A percentile compares a stretch with the other conserved stretches of the same genome.
phyloP scores from a whole-genome alignment of 441 rosid genomes.

The Jatropha podagrica region DNA sequence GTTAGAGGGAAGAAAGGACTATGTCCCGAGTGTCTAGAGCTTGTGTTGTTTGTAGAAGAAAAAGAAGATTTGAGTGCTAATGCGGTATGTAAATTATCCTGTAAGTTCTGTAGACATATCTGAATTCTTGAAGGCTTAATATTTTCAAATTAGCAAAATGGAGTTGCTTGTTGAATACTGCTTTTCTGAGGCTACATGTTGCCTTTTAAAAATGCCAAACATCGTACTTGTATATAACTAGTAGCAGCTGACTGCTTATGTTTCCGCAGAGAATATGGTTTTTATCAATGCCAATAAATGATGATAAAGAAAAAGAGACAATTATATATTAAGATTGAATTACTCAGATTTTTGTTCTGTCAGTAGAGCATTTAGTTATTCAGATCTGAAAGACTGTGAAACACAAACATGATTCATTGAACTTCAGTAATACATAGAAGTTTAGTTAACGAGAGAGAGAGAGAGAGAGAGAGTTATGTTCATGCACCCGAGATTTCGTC shows the following conservation, averaged over 20 bases:
- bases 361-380: not conserved
- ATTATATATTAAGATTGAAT: not conserved
- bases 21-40: slow-evolving; percentile 47
- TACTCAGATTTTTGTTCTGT: not conserved
- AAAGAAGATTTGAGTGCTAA: slow-evolving; percentile 36
- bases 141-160: not conserved
- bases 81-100: slow-evolving; percentile 37
- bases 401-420: not conserved
- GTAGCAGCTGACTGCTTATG: not conserved
- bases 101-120: slow-evolving; percentile 4
- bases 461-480: no score
- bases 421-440: not conserved
- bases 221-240: not conserved
- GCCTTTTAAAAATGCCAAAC: not conserved
- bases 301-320: not conserved
- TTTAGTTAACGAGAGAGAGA: no score
- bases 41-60: slow-evolving; percentile 47
- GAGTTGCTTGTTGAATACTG: not conserved
- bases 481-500: no score
- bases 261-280: not conserved
- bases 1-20: slow-evolving; percentile 46
- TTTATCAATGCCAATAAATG: not conserved
- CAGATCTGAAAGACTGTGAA: not conserved
- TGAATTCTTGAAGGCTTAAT: not conserved
- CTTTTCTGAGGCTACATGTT: slow-evolving; percentile 5